Conservation (phyloP, 2,329 filamentous ascomycete genomes). For the Trichoderma semiorbis region DNA sequence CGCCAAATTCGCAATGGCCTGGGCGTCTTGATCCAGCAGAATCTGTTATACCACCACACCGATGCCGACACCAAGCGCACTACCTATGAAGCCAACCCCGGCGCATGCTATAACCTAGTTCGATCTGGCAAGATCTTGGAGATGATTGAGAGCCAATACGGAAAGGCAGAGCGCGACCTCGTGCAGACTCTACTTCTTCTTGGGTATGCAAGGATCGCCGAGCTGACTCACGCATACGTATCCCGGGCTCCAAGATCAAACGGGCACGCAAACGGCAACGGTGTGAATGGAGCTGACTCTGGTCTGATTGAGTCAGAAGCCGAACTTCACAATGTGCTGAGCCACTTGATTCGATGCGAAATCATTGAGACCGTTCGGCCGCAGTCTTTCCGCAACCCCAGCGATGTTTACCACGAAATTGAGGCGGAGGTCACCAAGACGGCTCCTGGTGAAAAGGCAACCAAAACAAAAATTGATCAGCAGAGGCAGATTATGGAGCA, state of each 20-base stretch:
- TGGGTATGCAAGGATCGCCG: constrained; percentile 71
- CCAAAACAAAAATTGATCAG: constrained; percentile 64
- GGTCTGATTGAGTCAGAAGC: constrained; percentile 43
- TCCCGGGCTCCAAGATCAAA: constrained; percentile 36
- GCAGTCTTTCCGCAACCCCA: constrained; percentile 56
- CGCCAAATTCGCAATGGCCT: constrained; percentile 78
- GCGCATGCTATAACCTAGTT: constrained; percentile 76
- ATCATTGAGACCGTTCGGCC: constrained; percentile 62
- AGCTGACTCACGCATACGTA: constrained; percentile 63
- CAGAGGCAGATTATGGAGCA: constrained; percentile 53
- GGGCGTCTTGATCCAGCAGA: constrained; percentile 81
- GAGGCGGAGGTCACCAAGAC: constrained; percentile 58
- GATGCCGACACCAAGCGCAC: constrained; percentile 60
- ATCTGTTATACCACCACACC: constrained; percentile 73
- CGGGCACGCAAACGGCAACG: constrained; percentile 26
- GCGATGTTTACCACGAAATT: constrained; percentile 60
- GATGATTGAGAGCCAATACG: constrained; percentile 69
- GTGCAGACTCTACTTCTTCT: constrained; percentile 71
- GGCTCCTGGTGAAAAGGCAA: constrained; percentile 39
- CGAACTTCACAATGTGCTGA: constrained; percentile 49
- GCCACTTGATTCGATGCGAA: constrained; percentile 59
- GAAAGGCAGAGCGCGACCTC: constrained; percentile 68
- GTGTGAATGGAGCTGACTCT: constrained; percentile 23
- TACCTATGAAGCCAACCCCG: constrained; percentile 79
- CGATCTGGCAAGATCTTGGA: constrained; percentile 79